Percentiles rank a stretch among this genome's conserved stretches.
Evolutionary conservation across 1,139 yeast species (phyloP).

Genomic region (Hyphopichia khmerensis): DNA sequence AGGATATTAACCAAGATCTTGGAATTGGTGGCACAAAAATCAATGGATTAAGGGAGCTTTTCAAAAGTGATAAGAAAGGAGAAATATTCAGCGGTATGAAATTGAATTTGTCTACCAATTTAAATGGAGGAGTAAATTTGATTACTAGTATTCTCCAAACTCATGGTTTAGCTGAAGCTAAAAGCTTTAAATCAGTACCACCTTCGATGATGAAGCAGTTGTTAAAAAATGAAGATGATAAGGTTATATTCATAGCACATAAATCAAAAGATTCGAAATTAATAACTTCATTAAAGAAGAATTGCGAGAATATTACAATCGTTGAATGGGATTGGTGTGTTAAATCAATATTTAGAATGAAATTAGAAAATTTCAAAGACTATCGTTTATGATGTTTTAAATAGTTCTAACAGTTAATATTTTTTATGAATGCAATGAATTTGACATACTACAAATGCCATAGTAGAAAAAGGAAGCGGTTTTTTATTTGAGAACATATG

Average conservation of each 20-base stretch:
- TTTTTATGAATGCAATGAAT: too few species aligned
- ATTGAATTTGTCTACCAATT: slow-evolving; percentile 58
- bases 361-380: slow-evolving; percentile 24
- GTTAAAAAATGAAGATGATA: slow-evolving; percentile 15
- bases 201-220: slow-evolving; percentile 10
- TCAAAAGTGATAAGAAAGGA: slow-evolving; percentile 28
- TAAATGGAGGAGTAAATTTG: slow-evolving; percentile 67
- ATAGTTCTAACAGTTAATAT: too few species aligned
- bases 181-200: slow-evolving; percentile 26
- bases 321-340: slow-evolving; percentile 76
- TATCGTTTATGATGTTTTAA: slow-evolving; percentile 15
- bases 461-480: too few species aligned
- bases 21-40: slow-evolving; percentile 18
- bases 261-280: slow-evolving; percentile 45
- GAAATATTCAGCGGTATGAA: slow-evolving; percentile 44
- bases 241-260: slow-evolving; percentile 34
- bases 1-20: slow-evolving; percentile 33
- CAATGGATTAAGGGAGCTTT: slow-evolving; percentile 19
- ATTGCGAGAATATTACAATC: slow-evolving; percentile 28
- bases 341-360: slow-evolving; percentile 52
- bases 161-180: slow-evolving; percentile 56
- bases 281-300: slow-evolving; percentile 36
- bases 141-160: slow-evolving; percentile 60
- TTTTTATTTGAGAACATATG: background rate
- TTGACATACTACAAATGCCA: too few species aligned